Evolutionary conservation across 1,139 yeast species (phyloP), one percentile per base, ranked within the genome.

Genomic region (Magnusiomyces sp.): DNA sequence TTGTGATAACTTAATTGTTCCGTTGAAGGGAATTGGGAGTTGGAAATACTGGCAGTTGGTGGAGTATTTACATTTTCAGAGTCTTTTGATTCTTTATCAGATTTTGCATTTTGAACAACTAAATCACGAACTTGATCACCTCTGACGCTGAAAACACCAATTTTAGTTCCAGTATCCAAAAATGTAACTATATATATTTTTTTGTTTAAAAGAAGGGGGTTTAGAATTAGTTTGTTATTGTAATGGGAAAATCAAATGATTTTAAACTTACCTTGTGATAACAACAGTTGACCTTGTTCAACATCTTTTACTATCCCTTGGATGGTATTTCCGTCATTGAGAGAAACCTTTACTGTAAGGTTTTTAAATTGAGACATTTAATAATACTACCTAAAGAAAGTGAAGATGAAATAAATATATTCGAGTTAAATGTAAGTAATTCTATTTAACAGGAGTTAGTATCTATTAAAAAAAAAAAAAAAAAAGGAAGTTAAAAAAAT

Each of bases 271-370:
- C 55, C 55, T 42, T 62, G 53, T 45, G 56, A 49, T 2, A 67
- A 58, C 9, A 53, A 51, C 43, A 67, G 57, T 37, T 55, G 55
- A 45, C 67, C 65, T 37, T 63, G 59, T 29, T 51, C 58, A 19
- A 67, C 66, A 17, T 57, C 55, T 31, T 56, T 52, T n/a, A 67
- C 70, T 2, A 58, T 54, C 2, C 71, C 71, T 16, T 52, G 56
- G 2, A 67, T 55, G 34, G 55, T 54, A 3, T 58, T 45, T 13
- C 58, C 59, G 49, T 63, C 62, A 38, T 54, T 54, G n/a, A 62
- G 56, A 33, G 61, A 54, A 33, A 62, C 59, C 23, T 62, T 55
- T 9, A 64, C 69, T 10, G 53, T 48, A 31, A 59, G 56, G 37
- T 66, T 65, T 19, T 60, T 51, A 47, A 65, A 65, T 49, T 61